Evolutionary conservation across 306 rosid genomes (phyloP).

Genomic region (Cicer pinnatifidum): DNA sequence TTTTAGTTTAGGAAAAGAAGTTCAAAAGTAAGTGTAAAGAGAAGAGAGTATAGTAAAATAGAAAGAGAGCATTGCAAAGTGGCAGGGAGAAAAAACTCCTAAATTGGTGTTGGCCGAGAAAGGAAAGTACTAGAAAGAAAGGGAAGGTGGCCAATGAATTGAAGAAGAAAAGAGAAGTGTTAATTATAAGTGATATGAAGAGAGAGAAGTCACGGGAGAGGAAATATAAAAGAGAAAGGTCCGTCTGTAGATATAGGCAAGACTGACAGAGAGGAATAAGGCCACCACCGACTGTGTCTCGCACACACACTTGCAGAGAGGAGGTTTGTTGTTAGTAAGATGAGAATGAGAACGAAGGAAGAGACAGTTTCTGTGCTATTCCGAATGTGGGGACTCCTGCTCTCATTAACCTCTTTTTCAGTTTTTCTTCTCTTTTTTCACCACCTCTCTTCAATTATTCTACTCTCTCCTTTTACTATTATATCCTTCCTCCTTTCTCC

Average conservation of each 20-base stretch:
- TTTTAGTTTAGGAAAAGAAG: background rate
- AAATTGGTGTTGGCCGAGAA: constrained; percentile 23
- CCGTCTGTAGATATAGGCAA: constrained; percentile 56
- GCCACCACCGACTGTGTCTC: background rate
- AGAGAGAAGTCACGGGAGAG: constrained; percentile 52
- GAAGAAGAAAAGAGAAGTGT: constrained; percentile 14
- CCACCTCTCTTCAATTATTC: constrained; percentile 57
- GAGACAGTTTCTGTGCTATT: constrained; percentile 72
- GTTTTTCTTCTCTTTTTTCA: background rate
- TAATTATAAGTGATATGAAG: constrained; percentile 13
- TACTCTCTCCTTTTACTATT: constrained; percentile 45
- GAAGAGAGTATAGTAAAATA: background rate
- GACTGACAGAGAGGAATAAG: constrained; percentile 25
- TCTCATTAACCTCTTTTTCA: background rate
- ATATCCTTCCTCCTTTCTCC: constrained; percentile 27
- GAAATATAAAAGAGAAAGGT: constrained; percentile 54
- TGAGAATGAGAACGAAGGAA: constrained; percentile 53
- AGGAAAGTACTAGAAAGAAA: constrained; percentile 14
- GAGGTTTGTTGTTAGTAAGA: background rate
- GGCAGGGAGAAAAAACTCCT: background rate
- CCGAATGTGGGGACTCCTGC: constrained; percentile 60
- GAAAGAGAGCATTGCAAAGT: constrained; percentile 36
- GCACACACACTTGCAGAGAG: background rate
- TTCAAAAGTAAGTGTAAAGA: background rate
- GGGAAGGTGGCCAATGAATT: constrained; percentile 42